Conservation (phyloP, 73 alveolate genomes). For the Symbiodinium pilosum region DNA sequence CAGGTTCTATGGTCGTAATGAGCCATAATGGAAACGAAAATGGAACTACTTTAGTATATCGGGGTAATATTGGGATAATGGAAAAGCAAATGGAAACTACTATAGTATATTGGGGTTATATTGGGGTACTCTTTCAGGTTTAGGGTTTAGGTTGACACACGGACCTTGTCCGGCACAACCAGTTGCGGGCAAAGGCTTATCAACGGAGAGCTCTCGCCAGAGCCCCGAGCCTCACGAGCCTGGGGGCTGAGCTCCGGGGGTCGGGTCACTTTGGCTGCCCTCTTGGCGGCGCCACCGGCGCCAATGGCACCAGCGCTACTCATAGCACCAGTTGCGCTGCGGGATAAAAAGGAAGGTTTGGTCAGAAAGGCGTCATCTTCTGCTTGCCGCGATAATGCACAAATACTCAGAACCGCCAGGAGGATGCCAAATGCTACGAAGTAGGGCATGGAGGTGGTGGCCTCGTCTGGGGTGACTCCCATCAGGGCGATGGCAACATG, state of each 20-base stretch:
- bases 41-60: too few relatives aligned
- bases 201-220: conserved; percentile 17
- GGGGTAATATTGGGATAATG: too few relatives aligned
- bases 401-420: conserved; percentile 39
- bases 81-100: too few relatives aligned
- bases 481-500: not conserved
- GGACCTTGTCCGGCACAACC: conserved; percentile 90
- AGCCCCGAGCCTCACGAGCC: not conserved
- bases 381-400: not conserved
- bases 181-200: conserved; percentile 25
- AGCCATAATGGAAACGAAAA: too few relatives aligned
- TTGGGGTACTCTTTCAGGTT: not conserved
- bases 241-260: not conserved
- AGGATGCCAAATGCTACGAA: not conserved
- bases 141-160: not conserved
- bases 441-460: conserved; percentile 16
- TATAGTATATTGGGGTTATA: too few relatives aligned
- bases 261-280: not conserved
- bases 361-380: not conserved
- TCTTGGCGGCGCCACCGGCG: not conserved
- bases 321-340: not conserved
- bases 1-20: too few relatives aligned
- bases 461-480: not conserved
- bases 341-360: not conserved
- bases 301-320: not conserved